Evolutionary conservation across 331 rosid species (phyloP).

Genomic region (Malus hybrid): DNA sequence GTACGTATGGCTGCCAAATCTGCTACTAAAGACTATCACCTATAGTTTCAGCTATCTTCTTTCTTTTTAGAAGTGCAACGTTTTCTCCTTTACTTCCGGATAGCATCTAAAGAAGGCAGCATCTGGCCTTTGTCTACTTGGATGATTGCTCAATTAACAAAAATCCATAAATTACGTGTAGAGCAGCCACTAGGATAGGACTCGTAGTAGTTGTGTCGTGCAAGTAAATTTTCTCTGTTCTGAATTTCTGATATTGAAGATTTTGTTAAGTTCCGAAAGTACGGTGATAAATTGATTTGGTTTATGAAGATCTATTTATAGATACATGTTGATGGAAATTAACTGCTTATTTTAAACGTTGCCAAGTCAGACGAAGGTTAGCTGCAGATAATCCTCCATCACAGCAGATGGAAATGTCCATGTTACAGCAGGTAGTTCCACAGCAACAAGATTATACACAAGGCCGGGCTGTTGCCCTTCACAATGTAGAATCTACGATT

Average conservation of each 20-base stretch:
- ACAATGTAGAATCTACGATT: constrained; percentile 91
- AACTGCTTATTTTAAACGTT: constrained; percentile 20
- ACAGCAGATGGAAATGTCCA: constrained; percentile 94
- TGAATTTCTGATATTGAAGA: neutral
- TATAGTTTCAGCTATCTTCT: neutral
- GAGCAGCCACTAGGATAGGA: neutral
- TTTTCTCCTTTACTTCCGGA: neutral
- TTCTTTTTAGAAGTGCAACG: neutral
- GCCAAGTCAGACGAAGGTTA: constrained; percentile 71
- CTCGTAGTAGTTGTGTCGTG: neutral
- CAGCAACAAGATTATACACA: constrained; percentile 64
- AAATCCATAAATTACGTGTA: neutral
- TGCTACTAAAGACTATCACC: neutral
- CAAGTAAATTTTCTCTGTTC: neutral
- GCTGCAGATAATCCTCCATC: constrained; percentile 78
- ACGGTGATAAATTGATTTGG: neutral
- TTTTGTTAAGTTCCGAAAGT: neutral
- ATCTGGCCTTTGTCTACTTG: neutral
- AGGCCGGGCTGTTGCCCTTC: constrained; percentile 72
- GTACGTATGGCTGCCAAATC: neutral
- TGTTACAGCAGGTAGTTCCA: constrained; percentile 94
- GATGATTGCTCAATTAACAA: neutral
- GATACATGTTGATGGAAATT: constrained; percentile 5
- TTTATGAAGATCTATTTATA: neutral
- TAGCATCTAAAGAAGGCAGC: neutral